Conservation (phyloP, 2,329 filamentous ascomycete genomes). For the Diaporthe vaccinii region DNA sequence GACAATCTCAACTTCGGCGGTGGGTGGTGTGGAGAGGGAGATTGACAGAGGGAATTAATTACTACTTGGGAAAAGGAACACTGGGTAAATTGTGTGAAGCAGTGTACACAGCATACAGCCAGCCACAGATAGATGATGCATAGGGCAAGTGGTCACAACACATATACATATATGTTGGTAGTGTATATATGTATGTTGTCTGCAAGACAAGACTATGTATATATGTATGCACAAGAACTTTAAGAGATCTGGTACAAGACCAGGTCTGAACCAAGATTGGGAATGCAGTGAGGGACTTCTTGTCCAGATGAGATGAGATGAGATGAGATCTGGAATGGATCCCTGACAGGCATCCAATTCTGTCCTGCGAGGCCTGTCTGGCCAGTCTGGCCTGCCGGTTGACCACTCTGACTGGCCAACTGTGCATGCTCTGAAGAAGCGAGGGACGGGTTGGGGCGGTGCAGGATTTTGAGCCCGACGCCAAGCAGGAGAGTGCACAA, state of each 20-base stretch:
- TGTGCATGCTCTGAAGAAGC: background rate
- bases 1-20: slow-evolving; percentile 21
- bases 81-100: background rate
- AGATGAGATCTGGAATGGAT: slow-evolving; percentile 27
- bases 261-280: slow-evolving; percentile 7
- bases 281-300: background rate
- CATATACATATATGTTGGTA: background rate
- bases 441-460: slow-evolving; percentile 10
- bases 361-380: background rate
- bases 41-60: slow-evolving; percentile 14
- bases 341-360: slow-evolving; percentile 3
- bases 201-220: background rate
- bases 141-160: too few relatives aligned
- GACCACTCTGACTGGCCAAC: background rate
- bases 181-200: background rate
- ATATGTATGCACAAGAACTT: background rate
- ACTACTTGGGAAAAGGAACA: background rate
- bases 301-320: background rate
- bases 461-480: slow-evolving; percentile 18
- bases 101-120: background rate
- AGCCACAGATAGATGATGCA: background rate
- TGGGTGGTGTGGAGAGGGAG: slow-evolving; percentile 4
- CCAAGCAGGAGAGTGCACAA: background rate
- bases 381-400: background rate
- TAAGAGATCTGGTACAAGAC: background rate